Percentiles rank a stretch among this genome's conserved stretches.
Conservation (phyloP, 306 rosid species). For the Lithocarpus polystachyus region DNA sequence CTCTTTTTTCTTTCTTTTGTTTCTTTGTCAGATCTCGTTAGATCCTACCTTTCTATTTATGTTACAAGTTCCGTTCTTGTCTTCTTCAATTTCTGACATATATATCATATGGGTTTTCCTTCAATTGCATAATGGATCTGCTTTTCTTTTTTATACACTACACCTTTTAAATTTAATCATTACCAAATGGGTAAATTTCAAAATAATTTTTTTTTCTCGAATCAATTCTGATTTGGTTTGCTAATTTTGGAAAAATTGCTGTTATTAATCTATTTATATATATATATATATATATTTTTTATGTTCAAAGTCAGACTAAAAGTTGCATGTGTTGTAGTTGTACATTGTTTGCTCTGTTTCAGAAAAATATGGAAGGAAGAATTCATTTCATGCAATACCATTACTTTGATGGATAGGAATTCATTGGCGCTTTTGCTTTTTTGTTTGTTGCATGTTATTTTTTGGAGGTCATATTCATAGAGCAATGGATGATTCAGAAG, state of each 20-base stretch:
- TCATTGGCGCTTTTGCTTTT: neutral
- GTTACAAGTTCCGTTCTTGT: neutral
- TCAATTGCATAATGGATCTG: constrained; percentile 27
- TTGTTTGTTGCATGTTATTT: neutral
- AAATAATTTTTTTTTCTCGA: neutral
- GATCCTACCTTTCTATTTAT: neutral
- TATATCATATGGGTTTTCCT: neutral
- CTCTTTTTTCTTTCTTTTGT: neutral
- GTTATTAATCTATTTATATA: constrained; percentile 1
- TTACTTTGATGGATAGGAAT: constrained; percentile 3
- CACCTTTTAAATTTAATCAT: neutral
- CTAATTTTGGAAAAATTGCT: constrained; percentile 15
- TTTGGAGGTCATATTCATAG: constrained; percentile 1
- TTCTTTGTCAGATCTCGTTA: constrained; percentile 14
- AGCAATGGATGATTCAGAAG: constrained; percentile 20
- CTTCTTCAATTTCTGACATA: neutral
- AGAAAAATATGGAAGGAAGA: too few species aligned
- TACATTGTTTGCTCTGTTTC: constrained; percentile 3
- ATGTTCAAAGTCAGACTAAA: too few species aligned
- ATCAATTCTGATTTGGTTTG: neutral
- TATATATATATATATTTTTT: neutral
- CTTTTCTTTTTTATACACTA: neutral
- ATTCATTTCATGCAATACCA: neutral
- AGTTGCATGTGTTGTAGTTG: neutral
- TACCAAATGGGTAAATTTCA: neutral